Evolutionary conservation across 2,329 filamentous ascomycete genomes (phyloP).

Genomic region (Sarocladium strictum): DNA sequence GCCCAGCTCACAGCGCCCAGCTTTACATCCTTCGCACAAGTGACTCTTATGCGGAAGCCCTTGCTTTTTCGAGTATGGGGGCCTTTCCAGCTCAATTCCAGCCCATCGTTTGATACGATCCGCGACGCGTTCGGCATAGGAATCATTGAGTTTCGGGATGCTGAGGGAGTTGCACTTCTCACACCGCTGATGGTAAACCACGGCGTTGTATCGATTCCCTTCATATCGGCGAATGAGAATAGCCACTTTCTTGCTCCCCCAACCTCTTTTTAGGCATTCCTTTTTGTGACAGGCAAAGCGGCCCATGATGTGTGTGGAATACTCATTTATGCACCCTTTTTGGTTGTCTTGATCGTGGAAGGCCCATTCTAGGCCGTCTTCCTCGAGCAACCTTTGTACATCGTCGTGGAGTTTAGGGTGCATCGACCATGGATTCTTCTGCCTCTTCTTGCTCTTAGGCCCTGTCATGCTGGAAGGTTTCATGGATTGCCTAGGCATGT

Average conservation of each 20-base stretch:
- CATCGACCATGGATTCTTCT: neutral
- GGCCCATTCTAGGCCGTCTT: neutral
- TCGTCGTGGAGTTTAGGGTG: neutral
- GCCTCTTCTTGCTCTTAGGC: neutral
- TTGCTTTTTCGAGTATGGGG: neutral
- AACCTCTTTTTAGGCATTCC: constrained; percentile 16
- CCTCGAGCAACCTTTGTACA: neutral
- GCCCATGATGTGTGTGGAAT: constrained; percentile 11
- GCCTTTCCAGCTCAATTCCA: constrained; percentile 14
- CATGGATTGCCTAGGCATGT: too few species aligned
- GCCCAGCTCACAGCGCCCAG: too few species aligned
- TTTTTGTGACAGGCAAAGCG: constrained; percentile 24
- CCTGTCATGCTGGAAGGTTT: neutral
- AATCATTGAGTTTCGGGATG: constrained; percentile 19
- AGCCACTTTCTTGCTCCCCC: constrained; percentile 28
- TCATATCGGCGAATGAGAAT: constrained; percentile 27
- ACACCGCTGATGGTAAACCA: constrained; percentile 32
- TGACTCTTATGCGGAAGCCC: constrained; percentile 18
- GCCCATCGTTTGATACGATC: constrained; percentile 32
- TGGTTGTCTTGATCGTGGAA: constrained; percentile 20
- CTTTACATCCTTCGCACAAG: constrained; percentile 32
- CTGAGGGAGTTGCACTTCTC: constrained; percentile 21
- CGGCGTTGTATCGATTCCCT: constrained; percentile 25
- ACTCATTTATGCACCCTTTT: constrained; percentile 9
- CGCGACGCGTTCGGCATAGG: constrained; percentile 27